Percentiles rank a stretch among this genome's conserved stretches.
Evolutionary conservation across 257 asterid species (phyloP).

Genomic region (Solanum virginianum): DNA sequence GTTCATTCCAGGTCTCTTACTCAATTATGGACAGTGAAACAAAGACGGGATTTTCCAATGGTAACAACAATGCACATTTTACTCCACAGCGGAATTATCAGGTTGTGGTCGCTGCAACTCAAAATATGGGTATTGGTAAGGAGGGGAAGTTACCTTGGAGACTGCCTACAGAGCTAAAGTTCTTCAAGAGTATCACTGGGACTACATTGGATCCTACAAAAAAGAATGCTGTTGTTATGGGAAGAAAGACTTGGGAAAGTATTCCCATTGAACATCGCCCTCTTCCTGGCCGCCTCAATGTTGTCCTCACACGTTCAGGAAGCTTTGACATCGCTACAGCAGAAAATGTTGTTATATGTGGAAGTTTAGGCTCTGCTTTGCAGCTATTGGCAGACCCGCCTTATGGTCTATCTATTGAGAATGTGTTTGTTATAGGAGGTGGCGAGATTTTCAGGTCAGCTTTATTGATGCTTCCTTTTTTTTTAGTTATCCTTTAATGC

Average conservation of each 20-base stretch:
- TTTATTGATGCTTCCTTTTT: neutral
- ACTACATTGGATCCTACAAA: constrained; percentile 49
- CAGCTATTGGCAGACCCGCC: constrained; percentile 63
- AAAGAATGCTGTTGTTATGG: constrained; percentile 92
- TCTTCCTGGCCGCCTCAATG: constrained; percentile 86
- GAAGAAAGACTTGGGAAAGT: constrained; percentile 98
- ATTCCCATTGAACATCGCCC: constrained; percentile 74
- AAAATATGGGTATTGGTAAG: constrained; percentile 84
- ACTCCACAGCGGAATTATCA: constrained; percentile 51
- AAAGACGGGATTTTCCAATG: constrained; percentile 20
- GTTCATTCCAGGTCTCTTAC: constrained; percentile 9
- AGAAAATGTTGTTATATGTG: constrained; percentile 57
- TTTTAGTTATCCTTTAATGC: neutral
- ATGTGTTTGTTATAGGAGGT: constrained; percentile 85
- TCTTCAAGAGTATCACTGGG: constrained; percentile 69
- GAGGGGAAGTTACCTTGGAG: constrained; percentile 86
- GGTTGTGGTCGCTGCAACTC: constrained; percentile 92
- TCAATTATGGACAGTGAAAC: constrained; percentile 41
- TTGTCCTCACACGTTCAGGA: constrained; percentile 73
- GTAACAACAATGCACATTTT: constrained; percentile 13
- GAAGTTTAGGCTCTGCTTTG: constrained; percentile 58
- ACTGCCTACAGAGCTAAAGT: constrained; percentile 78
- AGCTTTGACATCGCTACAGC: constrained; percentile 32
- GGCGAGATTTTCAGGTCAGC: constrained; percentile 79
- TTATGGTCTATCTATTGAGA: constrained; percentile 50